These are phyloP conservation scores for Chytriomyces sp. DNA, from an alignment of 192 early-diverging fungal genomes.

Conservation along the genomic window DNA sequence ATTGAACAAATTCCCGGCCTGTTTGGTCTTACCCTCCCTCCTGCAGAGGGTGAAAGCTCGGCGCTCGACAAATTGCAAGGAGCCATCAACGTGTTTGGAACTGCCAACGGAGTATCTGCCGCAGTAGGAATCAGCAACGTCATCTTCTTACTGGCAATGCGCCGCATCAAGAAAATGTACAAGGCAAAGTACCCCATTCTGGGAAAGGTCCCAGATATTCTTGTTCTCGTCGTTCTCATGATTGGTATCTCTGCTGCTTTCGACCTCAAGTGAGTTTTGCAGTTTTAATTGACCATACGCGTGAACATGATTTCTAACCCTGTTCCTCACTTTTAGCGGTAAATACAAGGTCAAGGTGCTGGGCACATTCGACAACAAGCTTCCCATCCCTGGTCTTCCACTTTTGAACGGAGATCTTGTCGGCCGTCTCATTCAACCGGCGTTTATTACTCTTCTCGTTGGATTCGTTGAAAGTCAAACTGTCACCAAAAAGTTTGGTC, in stretches of 20 bases:
- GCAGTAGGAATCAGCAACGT: slow-evolving; percentile 28
- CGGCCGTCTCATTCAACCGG: slow-evolving; percentile 30
- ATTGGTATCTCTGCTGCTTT: slow-evolving; percentile 35
- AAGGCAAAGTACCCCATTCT: slow-evolving; percentile 6
- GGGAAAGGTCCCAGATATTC: slow-evolving; percentile 36
- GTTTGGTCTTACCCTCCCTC: slow-evolving; percentile 14
- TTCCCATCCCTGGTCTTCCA: slow-evolving; percentile 36
- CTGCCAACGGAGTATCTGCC: slow-evolving; percentile 10
- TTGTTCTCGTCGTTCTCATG: slow-evolving; percentile 42
- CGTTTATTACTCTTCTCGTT: slow-evolving; percentile 45
- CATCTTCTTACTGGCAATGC: slow-evolving; percentile 34
- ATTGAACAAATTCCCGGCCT: slow-evolving; percentile 47
- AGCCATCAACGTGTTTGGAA: slow-evolving; percentile 16
- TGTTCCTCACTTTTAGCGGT: slow-evolving; percentile 25
- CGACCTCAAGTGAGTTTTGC: slow-evolving; percentile 21
- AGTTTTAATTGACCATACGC: slow-evolving; percentile 22
- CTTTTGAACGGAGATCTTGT: slow-evolving; percentile 32
- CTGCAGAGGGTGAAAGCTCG: neutral
- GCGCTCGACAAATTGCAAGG: slow-evolving; percentile 36
- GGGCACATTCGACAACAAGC: slow-evolving; percentile 40
- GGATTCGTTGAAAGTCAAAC: slow-evolving; percentile 53
- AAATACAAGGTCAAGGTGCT: slow-evolving; percentile 41
- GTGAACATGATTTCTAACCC: neutral
- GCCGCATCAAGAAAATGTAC: slow-evolving; percentile 27
- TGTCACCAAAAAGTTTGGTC: slow-evolving; percentile 43